A percentile compares a stretch with the other conserved stretches of the same genome.
Conservation (phyloP, 805 yeast species). For the Pichia heedii region DNA sequence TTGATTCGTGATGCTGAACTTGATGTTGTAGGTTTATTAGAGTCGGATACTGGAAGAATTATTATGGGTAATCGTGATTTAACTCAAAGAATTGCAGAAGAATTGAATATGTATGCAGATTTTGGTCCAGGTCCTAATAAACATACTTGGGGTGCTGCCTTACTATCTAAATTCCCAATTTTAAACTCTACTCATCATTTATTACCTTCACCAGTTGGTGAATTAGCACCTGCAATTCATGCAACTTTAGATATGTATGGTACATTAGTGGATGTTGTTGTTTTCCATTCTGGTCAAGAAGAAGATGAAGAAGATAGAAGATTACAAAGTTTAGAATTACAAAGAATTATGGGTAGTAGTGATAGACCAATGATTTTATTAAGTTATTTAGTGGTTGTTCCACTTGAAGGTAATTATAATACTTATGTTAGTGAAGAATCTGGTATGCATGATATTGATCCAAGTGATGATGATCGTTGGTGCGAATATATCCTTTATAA, state of each 20-base stretch:
- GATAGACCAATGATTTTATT: slow-evolving; percentile 76
- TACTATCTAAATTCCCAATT: slow-evolving; percentile 91
- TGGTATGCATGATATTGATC: slow-evolving; percentile 90
- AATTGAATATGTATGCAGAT: slow-evolving; percentile 89
- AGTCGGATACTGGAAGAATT: slow-evolving; percentile 87
- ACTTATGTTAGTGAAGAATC: slow-evolving; percentile 78
- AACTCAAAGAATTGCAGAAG: slow-evolving; percentile 86
- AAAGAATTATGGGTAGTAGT: slow-evolving; percentile 74
- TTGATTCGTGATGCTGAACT: slow-evolving; percentile 78
- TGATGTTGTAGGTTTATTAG: slow-evolving; percentile 85
- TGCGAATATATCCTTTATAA: slow-evolving; percentile 93
- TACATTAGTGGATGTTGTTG: slow-evolving; percentile 79
- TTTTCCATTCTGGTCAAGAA: slow-evolving; percentile 97
- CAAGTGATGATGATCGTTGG: slow-evolving; percentile 95
- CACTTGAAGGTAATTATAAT: slow-evolving; percentile 83
- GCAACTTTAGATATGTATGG: slow-evolving; percentile 93
- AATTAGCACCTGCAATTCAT: slow-evolving; percentile 95
- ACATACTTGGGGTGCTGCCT: slow-evolving; percentile 97
- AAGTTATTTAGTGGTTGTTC: slow-evolving; percentile 85
- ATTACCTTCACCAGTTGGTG: slow-evolving; percentile 95
- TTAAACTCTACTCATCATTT: slow-evolving; percentile 82
- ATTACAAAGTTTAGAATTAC: slow-evolving; percentile 68
- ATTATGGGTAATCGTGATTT: slow-evolving; percentile 94
- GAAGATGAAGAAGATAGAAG: slow-evolving; percentile 93
- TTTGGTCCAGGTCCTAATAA: slow-evolving; percentile 97